Percentiles rank a stretch among this genome's conserved stretches.
phyloP scores from a whole-genome alignment of 2,329 filamentous ascomycete species.

The Sporothrix globosa region DNA sequence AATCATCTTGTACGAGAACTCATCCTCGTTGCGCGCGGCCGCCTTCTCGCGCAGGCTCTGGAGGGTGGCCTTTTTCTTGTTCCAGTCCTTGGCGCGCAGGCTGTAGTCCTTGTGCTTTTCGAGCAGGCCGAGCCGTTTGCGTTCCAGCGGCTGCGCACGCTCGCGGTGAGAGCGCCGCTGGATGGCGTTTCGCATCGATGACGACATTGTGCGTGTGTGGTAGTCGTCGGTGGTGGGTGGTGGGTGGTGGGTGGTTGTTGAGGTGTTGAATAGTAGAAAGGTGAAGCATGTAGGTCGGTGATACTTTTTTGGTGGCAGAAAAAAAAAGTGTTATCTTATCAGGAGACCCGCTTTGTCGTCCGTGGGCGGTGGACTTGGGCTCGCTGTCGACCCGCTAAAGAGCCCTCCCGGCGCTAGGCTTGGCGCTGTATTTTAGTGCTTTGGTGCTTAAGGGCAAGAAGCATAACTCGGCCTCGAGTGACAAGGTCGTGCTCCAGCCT shows the following conservation, averaged over 20 bases:
- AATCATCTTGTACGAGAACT: constrained; percentile 74
- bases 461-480: neutral
- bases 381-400: neutral
- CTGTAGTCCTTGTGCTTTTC: constrained; percentile 78
- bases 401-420: constrained; percentile 14
- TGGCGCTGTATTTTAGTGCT: constrained; percentile 3
- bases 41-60: constrained; percentile 64
- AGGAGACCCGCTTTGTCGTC: neutral
- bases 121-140: constrained; percentile 83
- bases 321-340: constrained; percentile 31
- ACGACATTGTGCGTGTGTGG: constrained; percentile 36
- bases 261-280: neutral
- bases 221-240: neutral
- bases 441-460: neutral
- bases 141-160: constrained; percentile 82
- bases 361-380: neutral
- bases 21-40: constrained; percentile 69
- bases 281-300: neutral
- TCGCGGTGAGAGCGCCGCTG: constrained; percentile 72
- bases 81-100: constrained; percentile 66
- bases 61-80: constrained; percentile 65
- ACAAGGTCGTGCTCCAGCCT: neutral
- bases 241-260: neutral
- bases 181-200: constrained; percentile 39
- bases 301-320: constrained; percentile 22